Conservation (phyloP, 495 filamentous ascomycete species). For the Aspergillus panamensis region DNA sequence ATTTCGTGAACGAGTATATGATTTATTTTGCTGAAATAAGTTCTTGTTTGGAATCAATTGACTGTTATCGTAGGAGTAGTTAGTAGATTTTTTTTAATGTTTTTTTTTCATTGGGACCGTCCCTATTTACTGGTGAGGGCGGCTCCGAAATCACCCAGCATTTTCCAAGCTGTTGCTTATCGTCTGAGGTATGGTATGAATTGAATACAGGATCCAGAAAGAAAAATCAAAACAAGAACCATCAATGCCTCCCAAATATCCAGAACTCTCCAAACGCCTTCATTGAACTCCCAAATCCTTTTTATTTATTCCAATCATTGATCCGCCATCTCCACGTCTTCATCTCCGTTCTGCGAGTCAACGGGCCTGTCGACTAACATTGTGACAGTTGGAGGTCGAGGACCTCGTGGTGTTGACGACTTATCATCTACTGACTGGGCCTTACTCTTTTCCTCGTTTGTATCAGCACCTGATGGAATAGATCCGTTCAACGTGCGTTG, state of each 20-base stretch:
- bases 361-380: constrained; percentile 40
- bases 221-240: background rate
- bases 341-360: constrained; percentile 20
- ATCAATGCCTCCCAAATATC: constrained; percentile 3
- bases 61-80: background rate
- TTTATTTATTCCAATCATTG: constrained; percentile 23
- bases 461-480: constrained; percentile 18
- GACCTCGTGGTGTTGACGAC: constrained; percentile 20
- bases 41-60: background rate
- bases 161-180: background rate
- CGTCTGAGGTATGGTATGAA: background rate
- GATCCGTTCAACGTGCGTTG: constrained; percentile 51
- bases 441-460: constrained; percentile 32
- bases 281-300: constrained; percentile 26
- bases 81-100: background rate
- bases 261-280: constrained; percentile 16
- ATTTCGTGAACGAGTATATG: background rate
- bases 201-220: background rate
- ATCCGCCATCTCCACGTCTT: constrained; percentile 48
- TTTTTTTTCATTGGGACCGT: background rate
- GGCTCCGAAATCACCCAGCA: background rate
- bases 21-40: background rate
- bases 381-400: constrained; percentile 33
- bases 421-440: constrained; percentile 19
- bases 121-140: background rate